Evolutionary conservation across 257 asterid genomes (phyloP).

Genomic region (Primulina eburnea): DNA sequence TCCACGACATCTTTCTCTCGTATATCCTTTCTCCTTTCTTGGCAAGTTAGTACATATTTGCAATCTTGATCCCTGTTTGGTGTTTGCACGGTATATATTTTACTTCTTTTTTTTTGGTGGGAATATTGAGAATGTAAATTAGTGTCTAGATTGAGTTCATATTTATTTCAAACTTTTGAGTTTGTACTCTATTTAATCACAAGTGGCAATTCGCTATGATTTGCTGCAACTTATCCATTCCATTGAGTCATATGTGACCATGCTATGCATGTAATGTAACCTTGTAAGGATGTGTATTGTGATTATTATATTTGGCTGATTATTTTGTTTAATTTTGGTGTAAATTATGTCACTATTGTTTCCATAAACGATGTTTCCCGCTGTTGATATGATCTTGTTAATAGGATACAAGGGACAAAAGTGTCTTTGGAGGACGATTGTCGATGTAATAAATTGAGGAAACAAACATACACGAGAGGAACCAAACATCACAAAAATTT

Average conservation of each 20-base stretch:
- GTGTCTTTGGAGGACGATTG: too few relatives aligned
- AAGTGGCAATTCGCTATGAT: not conserved
- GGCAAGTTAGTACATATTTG: conserved; percentile 31
- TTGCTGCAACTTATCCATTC: not conserved
- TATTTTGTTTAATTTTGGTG: not conserved
- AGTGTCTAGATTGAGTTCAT: conserved; percentile 20
- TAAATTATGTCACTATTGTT: not conserved
- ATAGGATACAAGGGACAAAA: too few relatives aligned
- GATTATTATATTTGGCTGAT: not conserved
- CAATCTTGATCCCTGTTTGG: conserved; percentile 16
- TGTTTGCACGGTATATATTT: conserved; percentile 16
- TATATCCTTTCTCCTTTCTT: conserved; percentile 42
- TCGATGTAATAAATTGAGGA: too few relatives aligned
- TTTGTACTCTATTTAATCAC: not conserved
- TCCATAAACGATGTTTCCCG: too few relatives aligned
- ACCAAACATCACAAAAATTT: too few relatives aligned
- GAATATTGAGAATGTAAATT: conserved; percentile 30
- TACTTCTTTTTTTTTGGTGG: conserved; percentile 10
- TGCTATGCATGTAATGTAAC: not conserved
- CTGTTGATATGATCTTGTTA: too few relatives aligned
- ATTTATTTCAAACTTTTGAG: conserved; percentile 2
- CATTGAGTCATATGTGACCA: not conserved
- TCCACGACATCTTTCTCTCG: conserved; percentile 2
- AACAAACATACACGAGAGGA: too few relatives aligned
- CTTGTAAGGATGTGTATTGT: conserved; percentile 13